These are phyloP conservation scores for Harrya chromipes DNA, from an alignment of 768 basidiomycete species.

Conservation along the genomic window DNA sequence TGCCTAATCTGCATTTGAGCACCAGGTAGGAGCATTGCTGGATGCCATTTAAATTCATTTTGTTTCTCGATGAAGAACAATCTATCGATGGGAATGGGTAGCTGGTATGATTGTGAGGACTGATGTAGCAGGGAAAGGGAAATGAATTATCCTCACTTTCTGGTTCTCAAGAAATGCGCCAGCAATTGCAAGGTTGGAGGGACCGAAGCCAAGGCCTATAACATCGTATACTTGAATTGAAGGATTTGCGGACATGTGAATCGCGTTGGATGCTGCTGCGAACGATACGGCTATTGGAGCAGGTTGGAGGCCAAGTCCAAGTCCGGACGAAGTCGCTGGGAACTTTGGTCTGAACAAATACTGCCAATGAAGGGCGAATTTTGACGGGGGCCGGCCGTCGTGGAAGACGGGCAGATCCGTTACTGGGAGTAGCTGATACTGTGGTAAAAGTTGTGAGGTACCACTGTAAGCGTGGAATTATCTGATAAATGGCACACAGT, in stretches of 20 bases:
- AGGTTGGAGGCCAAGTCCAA: too few relatives aligned
- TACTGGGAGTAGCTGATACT: too few relatives aligned
- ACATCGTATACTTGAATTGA: constrained; percentile 36
- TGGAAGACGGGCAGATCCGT: too few relatives aligned
- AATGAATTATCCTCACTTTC: constrained; percentile 8
- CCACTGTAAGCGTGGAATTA: too few relatives aligned
- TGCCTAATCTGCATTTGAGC: constrained; percentile 54
- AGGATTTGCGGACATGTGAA: constrained; percentile 4
- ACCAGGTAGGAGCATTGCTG: constrained; percentile 52
- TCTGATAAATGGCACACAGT: too few relatives aligned
- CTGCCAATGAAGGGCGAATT: too few relatives aligned
- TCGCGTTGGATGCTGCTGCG: neutral
- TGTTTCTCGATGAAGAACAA: constrained; percentile 50
- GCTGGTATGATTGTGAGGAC: constrained; percentile 6
- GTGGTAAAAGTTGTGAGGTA: too few relatives aligned
- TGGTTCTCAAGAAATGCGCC: constrained; percentile 45
- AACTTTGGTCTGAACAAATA: too few relatives aligned
- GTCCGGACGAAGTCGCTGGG: too few relatives aligned
- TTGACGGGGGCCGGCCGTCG: too few relatives aligned
- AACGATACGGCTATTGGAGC: neutral
- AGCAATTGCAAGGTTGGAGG: constrained; percentile 51
- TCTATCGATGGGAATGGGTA: constrained; percentile 24
- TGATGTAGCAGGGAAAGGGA: neutral
- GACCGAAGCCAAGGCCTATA: constrained; percentile 51
- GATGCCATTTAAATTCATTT: constrained; percentile 49